Conservation (phyloP, 73 alveolate species). For the Paramecium sonneborni region DNA sequence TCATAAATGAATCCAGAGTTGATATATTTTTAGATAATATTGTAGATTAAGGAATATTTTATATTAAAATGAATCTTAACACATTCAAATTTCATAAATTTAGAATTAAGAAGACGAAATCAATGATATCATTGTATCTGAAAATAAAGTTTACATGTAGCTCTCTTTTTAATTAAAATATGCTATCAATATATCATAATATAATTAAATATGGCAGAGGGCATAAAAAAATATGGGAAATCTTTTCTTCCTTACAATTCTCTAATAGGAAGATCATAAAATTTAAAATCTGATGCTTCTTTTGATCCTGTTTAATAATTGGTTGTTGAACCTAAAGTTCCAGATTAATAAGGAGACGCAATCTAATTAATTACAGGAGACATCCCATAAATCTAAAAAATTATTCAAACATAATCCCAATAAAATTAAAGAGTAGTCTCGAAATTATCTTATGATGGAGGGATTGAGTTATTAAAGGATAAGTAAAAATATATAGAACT, state of each 20-base stretch:
- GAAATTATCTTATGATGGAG: neutral
- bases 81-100: neutral
- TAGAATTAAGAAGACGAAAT: neutral
- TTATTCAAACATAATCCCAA: neutral
- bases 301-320: neutral
- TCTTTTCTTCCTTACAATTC: neutral
- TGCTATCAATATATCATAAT: neutral
- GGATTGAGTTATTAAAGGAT: neutral
- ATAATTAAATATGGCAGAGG: neutral
- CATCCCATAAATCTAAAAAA: neutral
- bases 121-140: neutral
- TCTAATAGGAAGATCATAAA: neutral
- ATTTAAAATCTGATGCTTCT: neutral
- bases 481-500: neutral
- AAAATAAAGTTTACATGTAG: neutral
- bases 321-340: neutral
- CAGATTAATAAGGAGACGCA: neutral
- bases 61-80: neutral
- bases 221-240: neutral
- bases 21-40: too few species aligned
- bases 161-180: neutral
- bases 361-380: neutral
- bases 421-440: neutral
- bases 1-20: neutral
- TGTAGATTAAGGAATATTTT: neutral